Percentiles rank a stretch among this genome's conserved stretches.
These are phyloP conservation scores for Chrysoporthe austroafricana DNA, from an alignment of 2,329 filamentous ascomycete genomes.

Conservation along the genomic window DNA sequence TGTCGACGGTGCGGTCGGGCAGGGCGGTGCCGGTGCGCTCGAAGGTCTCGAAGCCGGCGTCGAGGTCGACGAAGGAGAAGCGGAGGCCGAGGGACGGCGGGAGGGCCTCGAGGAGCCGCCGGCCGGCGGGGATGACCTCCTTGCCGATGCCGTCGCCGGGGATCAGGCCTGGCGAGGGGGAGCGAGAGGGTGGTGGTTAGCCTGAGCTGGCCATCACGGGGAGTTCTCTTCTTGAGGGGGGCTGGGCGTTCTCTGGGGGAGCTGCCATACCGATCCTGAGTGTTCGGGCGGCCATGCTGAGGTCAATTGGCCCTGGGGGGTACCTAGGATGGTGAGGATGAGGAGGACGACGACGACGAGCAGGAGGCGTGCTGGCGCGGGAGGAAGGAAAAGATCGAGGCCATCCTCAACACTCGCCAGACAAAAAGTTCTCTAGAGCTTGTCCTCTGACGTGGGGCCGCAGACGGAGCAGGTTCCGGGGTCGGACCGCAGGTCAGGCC, in stretches of 20 bases:
- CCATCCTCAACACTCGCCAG: no score
- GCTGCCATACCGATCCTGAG: slow-evolving; percentile 65
- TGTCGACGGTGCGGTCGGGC: slow-evolving; percentile 86
- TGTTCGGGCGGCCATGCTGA: slow-evolving; percentile 64
- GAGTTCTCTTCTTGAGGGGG: not conserved
- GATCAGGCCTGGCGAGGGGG: slow-evolving; percentile 77
- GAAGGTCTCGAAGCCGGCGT: slow-evolving; percentile 93
- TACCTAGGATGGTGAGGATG: not conserved
- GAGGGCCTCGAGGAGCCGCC: slow-evolving; percentile 88
- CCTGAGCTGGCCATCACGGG: slow-evolving; percentile 5
- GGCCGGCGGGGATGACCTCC: slow-evolving; percentile 95
- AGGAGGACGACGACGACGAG: no score
- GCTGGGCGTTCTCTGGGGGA: not conserved
- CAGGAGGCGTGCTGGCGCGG: not conserved
- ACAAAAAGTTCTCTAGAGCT: slow-evolving; percentile 19
- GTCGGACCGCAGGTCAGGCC: slow-evolving; percentile 24
- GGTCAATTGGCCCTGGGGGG: slow-evolving; percentile 23
- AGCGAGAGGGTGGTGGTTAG: slow-evolving; percentile 6
- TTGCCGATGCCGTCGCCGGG: slow-evolving; percentile 97
- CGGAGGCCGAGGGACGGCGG: slow-evolving; percentile 88
- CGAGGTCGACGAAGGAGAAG: slow-evolving; percentile 91
- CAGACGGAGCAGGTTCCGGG: slow-evolving; percentile 19
- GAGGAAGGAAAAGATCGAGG: slow-evolving; percentile 1
- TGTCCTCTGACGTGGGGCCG: slow-evolving; percentile 17
- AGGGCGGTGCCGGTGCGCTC: slow-evolving; percentile 86